Percentiles rank a stretch among this genome's conserved stretches.
Evolutionary conservation across 2,329 filamentous ascomycete genomes (phyloP).

Genomic region (Nannizziopsis arthrosporioides): DNA sequence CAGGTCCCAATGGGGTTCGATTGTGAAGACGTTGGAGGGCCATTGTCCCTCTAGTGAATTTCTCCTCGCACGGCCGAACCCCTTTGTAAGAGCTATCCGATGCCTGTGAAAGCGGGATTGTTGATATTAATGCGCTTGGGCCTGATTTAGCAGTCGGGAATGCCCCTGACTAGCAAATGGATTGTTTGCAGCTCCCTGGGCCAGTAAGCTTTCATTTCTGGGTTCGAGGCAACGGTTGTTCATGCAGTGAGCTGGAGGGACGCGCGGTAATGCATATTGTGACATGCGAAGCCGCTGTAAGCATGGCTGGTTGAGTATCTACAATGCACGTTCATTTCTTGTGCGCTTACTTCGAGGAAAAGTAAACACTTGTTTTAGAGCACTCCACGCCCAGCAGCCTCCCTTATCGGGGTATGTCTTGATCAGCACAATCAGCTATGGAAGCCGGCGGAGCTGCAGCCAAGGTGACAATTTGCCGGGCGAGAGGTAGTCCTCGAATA

Average conservation of each 20-base stretch:
- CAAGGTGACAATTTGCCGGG: too few species aligned
- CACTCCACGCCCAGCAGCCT: too few species aligned
- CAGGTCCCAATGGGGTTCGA: slow-evolving; percentile 8
- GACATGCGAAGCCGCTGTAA: slow-evolving; percentile 12
- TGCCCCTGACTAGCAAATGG: slow-evolving; percentile 10
- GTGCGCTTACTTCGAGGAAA: background rate
- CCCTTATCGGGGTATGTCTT: too few species aligned
- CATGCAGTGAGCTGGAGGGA: slow-evolving; percentile 14
- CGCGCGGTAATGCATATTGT: slow-evolving; percentile 6
- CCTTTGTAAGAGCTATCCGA: slow-evolving; percentile 15
- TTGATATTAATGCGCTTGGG: background rate
- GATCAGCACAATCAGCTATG: too few species aligned
- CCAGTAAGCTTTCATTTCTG: slow-evolving; percentile 11
- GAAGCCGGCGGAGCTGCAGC: too few species aligned
- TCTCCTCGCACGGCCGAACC: slow-evolving; percentile 4
- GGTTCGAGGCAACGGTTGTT: slow-evolving; percentile 15
- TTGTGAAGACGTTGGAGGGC: background rate
- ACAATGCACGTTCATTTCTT: background rate
- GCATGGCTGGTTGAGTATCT: background rate
- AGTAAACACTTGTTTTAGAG: background rate
- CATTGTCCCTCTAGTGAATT: background rate
- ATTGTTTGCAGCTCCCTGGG: slow-evolving; percentile 14
- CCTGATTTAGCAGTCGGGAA: slow-evolving; percentile 1
- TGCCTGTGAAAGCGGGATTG: background rate
- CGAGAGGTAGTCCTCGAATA: too few species aligned